Conservation (phyloP, 257 asterid species). For the Solanum clarkiae region DNA sequence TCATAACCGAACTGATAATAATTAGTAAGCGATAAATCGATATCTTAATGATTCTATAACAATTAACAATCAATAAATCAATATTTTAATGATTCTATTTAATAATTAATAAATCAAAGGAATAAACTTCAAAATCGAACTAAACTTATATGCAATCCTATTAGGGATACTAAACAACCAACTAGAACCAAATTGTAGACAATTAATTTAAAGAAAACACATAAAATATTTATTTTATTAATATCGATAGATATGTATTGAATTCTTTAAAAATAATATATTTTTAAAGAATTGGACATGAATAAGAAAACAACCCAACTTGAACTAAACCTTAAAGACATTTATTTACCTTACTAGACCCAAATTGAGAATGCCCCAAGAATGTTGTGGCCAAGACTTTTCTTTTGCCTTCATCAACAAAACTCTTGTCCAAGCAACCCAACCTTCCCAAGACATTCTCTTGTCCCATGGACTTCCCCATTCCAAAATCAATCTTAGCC, state of each 20-base stretch:
- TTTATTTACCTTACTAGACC: constrained; percentile 38
- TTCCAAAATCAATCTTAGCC: constrained; percentile 56
- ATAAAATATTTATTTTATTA: no score
- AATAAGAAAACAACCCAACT: background rate
- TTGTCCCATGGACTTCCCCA: constrained; percentile 98
- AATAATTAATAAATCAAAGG: no score
- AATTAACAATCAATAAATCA: no score
- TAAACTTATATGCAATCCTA: background rate
- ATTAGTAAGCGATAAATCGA: no score
- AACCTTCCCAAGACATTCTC: constrained; percentile 87
- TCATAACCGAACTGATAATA: no score
- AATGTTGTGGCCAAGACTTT: constrained; percentile 49
- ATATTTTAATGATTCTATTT: no score
- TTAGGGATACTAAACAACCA: background rate
- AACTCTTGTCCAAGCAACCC: constrained; percentile 86
- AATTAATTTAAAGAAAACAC: background rate
- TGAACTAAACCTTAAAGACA: background rate
- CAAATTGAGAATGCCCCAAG: constrained; percentile 59
- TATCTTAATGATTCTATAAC: no score
- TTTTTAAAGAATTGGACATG: background rate
- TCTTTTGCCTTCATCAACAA: constrained; percentile 49
- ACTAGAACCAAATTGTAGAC: background rate
- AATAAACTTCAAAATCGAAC: no score
- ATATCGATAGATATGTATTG: background rate
- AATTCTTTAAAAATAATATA: background rate